Conservation (phyloP, 805 yeast species). For the Priceomyces fermenticarens region DNA sequence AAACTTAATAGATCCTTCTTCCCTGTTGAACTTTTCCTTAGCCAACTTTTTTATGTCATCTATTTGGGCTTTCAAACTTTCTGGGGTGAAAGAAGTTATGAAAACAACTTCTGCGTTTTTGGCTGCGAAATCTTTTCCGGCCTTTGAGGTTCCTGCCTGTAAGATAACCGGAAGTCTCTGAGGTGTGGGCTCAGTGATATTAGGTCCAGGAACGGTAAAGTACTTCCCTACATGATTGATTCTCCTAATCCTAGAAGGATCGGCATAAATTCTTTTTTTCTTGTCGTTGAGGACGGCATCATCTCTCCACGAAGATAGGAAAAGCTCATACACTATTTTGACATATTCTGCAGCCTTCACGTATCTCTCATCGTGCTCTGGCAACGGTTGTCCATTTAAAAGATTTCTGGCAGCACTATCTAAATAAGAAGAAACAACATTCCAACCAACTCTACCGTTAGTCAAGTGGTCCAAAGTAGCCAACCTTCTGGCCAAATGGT, state of each 20-base stretch:
- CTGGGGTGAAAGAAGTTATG: constrained; percentile 33
- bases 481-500: constrained; percentile 39
- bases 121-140: constrained; percentile 42
- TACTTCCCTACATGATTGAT: constrained; percentile 40
- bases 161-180: constrained; percentile 43
- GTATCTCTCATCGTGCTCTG: constrained; percentile 41
- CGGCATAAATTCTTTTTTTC: constrained; percentile 29
- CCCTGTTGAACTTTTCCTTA: constrained; percentile 29
- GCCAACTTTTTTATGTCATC: constrained; percentile 30
- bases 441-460: constrained; percentile 46
- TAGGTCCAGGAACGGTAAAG: constrained; percentile 43
- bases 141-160: constrained; percentile 44
- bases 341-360: constrained; percentile 38
- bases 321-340: constrained; percentile 36
- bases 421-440: constrained; percentile 43
- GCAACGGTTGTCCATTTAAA: constrained; percentile 31
- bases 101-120: constrained; percentile 43
- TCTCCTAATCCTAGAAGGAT: constrained; percentile 38
- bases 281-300: constrained; percentile 32
- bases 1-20: constrained; percentile 34
- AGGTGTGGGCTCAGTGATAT: constrained; percentile 40
- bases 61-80: constrained; percentile 22
- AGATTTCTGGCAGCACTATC: constrained; percentile 42
- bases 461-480: constrained; percentile 45
- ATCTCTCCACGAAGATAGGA: constrained; percentile 44